Evolutionary conservation across 2,329 filamentous ascomycete genomes (phyloP).

Genomic region (Cladophialophora chaetospira): DNA sequence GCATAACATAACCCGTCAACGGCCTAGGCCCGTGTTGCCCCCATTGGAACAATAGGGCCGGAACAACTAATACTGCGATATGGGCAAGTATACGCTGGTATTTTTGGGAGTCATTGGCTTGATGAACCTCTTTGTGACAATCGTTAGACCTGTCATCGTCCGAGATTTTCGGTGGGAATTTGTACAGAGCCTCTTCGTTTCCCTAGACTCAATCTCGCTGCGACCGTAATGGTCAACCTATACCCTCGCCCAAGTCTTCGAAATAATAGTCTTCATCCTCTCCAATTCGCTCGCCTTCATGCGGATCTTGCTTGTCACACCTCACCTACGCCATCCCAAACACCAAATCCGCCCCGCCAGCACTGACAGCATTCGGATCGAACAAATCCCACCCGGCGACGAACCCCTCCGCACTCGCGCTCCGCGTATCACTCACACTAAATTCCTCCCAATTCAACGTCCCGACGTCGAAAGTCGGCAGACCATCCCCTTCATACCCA

Average conservation of each 20-base stretch:
- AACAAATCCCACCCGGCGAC: slow-evolving; percentile 32
- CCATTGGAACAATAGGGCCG: no score
- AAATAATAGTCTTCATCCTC: neutral
- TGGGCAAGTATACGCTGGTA: no score
- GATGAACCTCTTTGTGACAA: no score
- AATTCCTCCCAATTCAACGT: slow-evolving; percentile 34
- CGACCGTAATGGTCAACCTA: no score
- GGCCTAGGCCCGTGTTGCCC: no score
- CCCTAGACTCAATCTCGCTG: no score
- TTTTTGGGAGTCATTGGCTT: no score
- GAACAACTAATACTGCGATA: no score
- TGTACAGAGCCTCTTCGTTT: no score
- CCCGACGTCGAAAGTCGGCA: slow-evolving; percentile 37
- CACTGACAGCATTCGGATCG: slow-evolving; percentile 22
- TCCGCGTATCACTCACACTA: slow-evolving; percentile 31
- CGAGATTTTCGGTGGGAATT: no score
- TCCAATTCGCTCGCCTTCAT: neutral
- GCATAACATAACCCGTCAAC: no score
- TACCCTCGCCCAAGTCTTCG: neutral
- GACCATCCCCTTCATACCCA: slow-evolving; percentile 42
- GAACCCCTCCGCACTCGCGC: slow-evolving; percentile 25
- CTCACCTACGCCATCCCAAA: slow-evolving; percentile 33
- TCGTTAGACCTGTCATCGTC: no score
- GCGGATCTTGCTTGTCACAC: neutral
- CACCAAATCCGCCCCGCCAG: slow-evolving; percentile 23